Conservation (phyloP, 1,284 basidiomycete genomes). For the Cutaneotrichosporon sp. region DNA sequence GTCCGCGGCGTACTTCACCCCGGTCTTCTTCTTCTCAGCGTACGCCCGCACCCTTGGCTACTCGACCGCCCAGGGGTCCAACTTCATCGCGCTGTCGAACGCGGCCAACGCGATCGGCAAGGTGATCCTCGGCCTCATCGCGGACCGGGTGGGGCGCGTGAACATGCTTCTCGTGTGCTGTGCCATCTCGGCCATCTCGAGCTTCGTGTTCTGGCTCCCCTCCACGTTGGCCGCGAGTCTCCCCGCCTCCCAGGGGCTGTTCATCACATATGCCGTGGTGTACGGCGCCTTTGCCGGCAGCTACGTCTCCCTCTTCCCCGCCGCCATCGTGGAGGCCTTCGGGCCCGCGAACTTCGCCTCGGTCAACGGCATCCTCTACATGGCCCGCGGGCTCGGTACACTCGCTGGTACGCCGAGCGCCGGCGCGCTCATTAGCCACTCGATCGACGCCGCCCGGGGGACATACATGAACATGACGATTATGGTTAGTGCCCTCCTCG, state of each 20-base stretch:
- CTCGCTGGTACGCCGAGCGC: slow-evolving; percentile 38
- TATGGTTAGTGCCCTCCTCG: slow-evolving; percentile 22
- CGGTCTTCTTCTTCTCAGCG: slow-evolving; percentile 41
- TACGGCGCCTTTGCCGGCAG: slow-evolving; percentile 35
- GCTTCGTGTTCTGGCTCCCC: slow-evolving; percentile 38
- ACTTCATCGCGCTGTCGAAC: slow-evolving; percentile 43
- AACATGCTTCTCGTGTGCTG: slow-evolving; percentile 47
- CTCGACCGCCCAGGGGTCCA: slow-evolving; percentile 26
- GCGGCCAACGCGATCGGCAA: slow-evolving; percentile 45
- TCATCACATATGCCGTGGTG: slow-evolving; percentile 35
- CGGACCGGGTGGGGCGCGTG: slow-evolving; percentile 45
- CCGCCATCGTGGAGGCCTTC: slow-evolving; percentile 38
- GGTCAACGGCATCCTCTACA: slow-evolving; percentile 39
- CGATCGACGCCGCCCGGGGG: not conserved
- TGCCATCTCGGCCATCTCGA: slow-evolving; percentile 32
- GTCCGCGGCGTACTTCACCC: slow-evolving; percentile 37
- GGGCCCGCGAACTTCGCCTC: slow-evolving; percentile 39
- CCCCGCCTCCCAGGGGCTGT: slow-evolving; percentile 25
- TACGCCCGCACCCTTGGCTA: slow-evolving; percentile 35
- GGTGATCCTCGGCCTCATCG: slow-evolving; percentile 43
- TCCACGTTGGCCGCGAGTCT: slow-evolving; percentile 20
- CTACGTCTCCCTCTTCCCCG: slow-evolving; percentile 41
- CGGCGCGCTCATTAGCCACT: slow-evolving; percentile 14
- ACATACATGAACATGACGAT: slow-evolving; percentile 19
- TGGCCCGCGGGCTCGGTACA: slow-evolving; percentile 32